These are phyloP conservation scores for Agrostemma githago DNA, from an alignment of 148 eudicot species.

Conservation along the genomic window DNA sequence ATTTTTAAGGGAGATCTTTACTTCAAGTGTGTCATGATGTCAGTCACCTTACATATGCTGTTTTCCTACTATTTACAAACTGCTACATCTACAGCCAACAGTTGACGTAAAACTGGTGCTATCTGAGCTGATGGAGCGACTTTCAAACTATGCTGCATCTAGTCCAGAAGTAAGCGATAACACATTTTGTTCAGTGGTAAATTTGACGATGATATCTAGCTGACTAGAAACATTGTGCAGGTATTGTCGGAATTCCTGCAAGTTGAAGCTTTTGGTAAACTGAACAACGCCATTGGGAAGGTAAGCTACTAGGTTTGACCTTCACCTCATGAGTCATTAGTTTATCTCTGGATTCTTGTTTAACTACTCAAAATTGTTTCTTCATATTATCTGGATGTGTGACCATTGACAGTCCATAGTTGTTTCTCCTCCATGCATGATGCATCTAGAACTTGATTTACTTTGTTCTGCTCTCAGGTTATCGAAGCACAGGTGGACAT, in stretches of 20 bases:
- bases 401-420: not conserved
- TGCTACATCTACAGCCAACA: slow-evolving; percentile 55
- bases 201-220: slow-evolving; percentile 10
- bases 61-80: slow-evolving; percentile 11
- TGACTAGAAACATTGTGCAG: slow-evolving; percentile 39
- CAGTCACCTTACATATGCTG: not conserved
- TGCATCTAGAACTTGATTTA: not conserved
- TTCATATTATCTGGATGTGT: not conserved
- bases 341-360: not conserved
- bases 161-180: slow-evolving; percentile 76
- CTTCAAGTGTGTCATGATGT: not conserved
- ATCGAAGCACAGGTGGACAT: slow-evolving; percentile 94
- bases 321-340: not conserved
- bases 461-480: slow-evolving; percentile 47
- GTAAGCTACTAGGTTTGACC: slow-evolving; percentile 30
- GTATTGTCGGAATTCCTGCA: slow-evolving; percentile 89
- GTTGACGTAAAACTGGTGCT: slow-evolving; percentile 90
- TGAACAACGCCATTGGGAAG: slow-evolving; percentile 94
- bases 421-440: not conserved
- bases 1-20: not conserved
- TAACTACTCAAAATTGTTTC: not conserved
- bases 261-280: slow-evolving; percentile 95
- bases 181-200: slow-evolving; percentile 7
- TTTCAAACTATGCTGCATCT: slow-evolving; percentile 91
- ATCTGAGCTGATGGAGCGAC: slow-evolving; percentile 90